These are phyloP conservation scores for Fusarium napiforme DNA, from an alignment of 2,329 filamentous ascomycete genomes.

Conservation along the genomic window DNA sequence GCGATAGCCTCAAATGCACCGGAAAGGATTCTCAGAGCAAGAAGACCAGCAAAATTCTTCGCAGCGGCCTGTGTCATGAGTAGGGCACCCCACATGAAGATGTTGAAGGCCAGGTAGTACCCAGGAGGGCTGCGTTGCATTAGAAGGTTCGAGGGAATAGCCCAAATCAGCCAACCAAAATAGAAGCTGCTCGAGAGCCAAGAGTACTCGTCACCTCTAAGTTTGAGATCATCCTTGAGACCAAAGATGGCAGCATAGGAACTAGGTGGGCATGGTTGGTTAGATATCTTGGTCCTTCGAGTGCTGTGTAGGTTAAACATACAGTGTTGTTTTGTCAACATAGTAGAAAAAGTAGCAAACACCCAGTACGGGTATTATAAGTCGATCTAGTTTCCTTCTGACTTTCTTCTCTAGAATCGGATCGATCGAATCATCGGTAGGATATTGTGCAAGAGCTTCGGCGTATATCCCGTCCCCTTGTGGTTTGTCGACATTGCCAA, in stretches of 20 bases:
- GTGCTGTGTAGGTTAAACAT: neutral
- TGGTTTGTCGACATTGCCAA: conserved; percentile 8
- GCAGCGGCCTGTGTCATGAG: conserved; percentile 64
- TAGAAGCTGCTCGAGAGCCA: conserved; percentile 53
- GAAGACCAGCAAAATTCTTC: conserved; percentile 65
- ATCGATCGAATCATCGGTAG: conserved; percentile 52
- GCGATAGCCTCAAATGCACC: conserved; percentile 71
- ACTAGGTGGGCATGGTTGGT: conserved; percentile 3
- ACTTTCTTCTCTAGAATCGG: conserved; percentile 48
- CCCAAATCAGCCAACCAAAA: conserved; percentile 54
- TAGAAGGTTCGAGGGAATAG: conserved; percentile 47
- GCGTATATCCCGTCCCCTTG: conserved; percentile 46
- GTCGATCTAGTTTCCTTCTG: conserved; percentile 51
- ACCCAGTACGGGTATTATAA: conserved; percentile 52
- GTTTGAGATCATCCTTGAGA: conserved; percentile 66
- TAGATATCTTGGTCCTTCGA: neutral
- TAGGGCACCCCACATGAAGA: conserved; percentile 65
- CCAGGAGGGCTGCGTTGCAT: conserved; percentile 51
- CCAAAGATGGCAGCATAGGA: conserved; percentile 74
- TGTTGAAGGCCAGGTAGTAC: conserved; percentile 55
- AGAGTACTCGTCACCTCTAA: conserved; percentile 68
- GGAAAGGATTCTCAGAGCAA: conserved; percentile 67
- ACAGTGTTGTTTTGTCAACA: conserved; percentile 62
- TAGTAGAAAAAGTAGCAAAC: conserved; percentile 57
- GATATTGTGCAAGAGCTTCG: conserved; percentile 51